Evolutionary conservation across 805 yeast species (phyloP).

Genomic region (Cyberlindnera samutprakarnensis): DNA sequence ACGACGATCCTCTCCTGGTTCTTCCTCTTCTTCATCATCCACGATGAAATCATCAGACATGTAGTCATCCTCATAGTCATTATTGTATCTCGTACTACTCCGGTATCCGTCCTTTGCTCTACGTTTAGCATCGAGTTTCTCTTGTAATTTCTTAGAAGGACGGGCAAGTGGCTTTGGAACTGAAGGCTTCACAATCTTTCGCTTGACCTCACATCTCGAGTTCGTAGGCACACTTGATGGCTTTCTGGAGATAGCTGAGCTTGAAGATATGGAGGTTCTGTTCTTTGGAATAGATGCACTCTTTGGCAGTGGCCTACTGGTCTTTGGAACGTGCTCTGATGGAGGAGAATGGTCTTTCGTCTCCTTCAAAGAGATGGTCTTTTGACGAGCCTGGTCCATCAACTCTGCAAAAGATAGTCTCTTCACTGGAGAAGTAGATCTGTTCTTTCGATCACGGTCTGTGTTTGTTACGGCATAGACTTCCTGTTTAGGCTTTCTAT

Average conservation of each 20-base stretch:
- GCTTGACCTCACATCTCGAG: background rate
- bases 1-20: constrained; percentile 4
- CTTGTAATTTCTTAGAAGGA: constrained; percentile 49
- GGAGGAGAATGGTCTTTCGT: constrained; percentile 17
- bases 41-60: constrained; percentile 45
- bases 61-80: constrained; percentile 30
- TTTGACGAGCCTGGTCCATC: constrained; percentile 49
- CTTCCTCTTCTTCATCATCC: constrained; percentile 34
- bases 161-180: constrained; percentile 33
- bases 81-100: constrained; percentile 34
- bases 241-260: too few relatives aligned
- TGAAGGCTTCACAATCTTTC: constrained; percentile 2
- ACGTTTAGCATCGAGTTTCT: constrained; percentile 33
- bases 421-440: constrained; percentile 24
- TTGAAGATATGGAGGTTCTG: constrained; percentile 3
- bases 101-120: constrained; percentile 8
- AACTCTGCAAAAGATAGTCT: constrained; percentile 47
- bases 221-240: background rate
- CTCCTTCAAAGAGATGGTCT: constrained; percentile 11
- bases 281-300: constrained; percentile 1
- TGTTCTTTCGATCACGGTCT: constrained; percentile 3
- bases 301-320: constrained; percentile 8
- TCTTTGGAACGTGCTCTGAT: constrained; percentile 6
- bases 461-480: background rate
- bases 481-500: constrained; percentile 2